Evolutionary conservation across 2,329 filamentous ascomycete genomes (phyloP).

Genomic region (Didymella lethalis): DNA sequence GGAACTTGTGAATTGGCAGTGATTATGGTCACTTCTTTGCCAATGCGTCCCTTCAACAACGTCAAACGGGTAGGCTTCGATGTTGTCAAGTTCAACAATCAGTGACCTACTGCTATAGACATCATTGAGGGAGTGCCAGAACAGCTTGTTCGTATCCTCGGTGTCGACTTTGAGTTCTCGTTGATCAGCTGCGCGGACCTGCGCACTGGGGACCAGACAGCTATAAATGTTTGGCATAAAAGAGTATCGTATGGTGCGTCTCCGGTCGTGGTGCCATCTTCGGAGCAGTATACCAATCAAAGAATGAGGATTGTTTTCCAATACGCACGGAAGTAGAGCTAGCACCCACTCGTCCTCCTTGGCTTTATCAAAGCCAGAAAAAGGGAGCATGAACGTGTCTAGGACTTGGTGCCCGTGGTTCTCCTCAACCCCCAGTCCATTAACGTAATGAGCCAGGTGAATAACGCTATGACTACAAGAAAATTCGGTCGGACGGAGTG

Average conservation of each 20-base stretch:
- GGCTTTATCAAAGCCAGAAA: neutral
- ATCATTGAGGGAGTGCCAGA: too few relatives aligned
- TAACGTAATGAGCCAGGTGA: neutral
- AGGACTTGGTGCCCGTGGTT: neutral
- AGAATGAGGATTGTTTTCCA: neutral
- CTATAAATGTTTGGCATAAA: neutral
- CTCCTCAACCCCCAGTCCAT: neutral
- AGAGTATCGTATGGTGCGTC: neutral
- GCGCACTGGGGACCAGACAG: neutral
- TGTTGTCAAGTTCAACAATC: neutral
- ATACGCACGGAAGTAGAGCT: neutral
- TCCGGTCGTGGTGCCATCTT: neutral
- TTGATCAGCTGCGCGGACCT: neutral
- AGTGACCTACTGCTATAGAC: neutral
- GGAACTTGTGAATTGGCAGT: neutral
- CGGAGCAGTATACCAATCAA: neutral
- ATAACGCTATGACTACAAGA: neutral
- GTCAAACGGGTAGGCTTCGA: neutral
- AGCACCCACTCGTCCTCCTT: neutral
- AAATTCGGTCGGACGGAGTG: neutral
- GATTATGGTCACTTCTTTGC: neutral
- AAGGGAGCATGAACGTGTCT: neutral
- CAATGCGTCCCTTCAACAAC: neutral
- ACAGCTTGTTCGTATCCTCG: neutral
- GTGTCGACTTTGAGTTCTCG: neutral